These are phyloP conservation scores for Adansonia gregorii DNA, from an alignment of 441 rosid genomes.

Conservation along the genomic window DNA sequence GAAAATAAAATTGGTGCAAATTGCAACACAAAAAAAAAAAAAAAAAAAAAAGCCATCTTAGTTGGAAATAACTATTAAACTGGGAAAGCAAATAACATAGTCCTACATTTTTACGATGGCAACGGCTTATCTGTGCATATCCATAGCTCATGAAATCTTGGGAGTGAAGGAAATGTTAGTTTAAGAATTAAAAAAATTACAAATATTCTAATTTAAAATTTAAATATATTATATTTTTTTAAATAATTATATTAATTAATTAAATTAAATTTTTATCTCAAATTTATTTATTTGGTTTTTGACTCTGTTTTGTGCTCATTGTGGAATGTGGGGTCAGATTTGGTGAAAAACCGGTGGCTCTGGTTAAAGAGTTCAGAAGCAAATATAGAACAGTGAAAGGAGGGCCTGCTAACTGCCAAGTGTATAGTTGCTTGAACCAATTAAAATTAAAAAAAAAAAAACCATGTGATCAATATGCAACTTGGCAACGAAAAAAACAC, in stretches of 20 bases:
- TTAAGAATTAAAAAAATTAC: no score
- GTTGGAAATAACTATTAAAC: not conserved
- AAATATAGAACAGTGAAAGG: not conserved
- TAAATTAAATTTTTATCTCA: no score
- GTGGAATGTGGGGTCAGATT: not conserved
- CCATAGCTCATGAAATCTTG: no score
- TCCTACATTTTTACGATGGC: not conserved
- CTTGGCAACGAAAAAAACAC: no score
- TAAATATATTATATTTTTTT: no score
- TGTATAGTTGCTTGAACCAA: not conserved
- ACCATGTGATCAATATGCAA: slow-evolving; percentile 13
- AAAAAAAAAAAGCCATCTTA: not conserved
- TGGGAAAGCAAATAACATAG: not conserved
- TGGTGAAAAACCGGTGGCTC: not conserved
- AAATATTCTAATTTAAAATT: no score
- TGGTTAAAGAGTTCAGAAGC: not conserved
- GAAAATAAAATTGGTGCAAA: not conserved
- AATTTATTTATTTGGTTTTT: no score
- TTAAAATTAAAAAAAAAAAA: not conserved
- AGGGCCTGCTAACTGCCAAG: not conserved
- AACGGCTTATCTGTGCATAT: not conserved
- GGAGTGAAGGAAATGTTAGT: no score
- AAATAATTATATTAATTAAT: no score
- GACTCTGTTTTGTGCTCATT: no score
- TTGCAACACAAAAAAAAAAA: not conserved